These are phyloP conservation scores for Nepenthes gracilis DNA, from an alignment of 148 eudicot species.

Conservation along the genomic window DNA sequence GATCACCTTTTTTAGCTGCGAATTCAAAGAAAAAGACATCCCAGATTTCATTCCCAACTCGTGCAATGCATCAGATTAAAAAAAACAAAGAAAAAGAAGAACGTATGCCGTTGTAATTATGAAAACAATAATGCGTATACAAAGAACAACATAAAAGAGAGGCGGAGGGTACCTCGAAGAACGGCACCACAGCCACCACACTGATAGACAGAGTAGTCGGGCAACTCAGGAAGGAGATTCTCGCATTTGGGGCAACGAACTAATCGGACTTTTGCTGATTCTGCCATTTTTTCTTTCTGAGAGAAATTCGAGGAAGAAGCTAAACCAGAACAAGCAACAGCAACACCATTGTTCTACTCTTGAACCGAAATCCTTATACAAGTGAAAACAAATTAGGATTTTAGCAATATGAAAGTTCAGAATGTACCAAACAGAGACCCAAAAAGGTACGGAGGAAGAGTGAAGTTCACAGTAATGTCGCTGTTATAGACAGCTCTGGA, in stretches of 20 bases:
- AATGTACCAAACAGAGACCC: background rate
- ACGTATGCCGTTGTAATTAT: background rate
- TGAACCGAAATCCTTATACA: background rate
- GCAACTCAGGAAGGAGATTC: conserved; percentile 67
- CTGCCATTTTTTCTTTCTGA: conserved; percentile 33
- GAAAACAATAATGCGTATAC: no score
- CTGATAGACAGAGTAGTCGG: conserved; percentile 70
- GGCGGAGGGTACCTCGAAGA: conserved; percentile 45
- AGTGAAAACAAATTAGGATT: background rate
- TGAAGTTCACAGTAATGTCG: background rate
- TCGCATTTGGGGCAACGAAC: conserved; percentile 90
- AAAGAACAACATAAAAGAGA: background rate
- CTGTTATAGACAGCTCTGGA: background rate
- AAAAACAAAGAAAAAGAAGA: background rate
- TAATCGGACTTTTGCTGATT: conserved; percentile 40
- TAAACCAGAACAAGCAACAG: background rate
- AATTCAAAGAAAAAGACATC: conserved; percentile 4
- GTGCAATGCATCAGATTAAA: background rate
- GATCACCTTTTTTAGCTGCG: conserved; percentile 48
- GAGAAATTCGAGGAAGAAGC: background rate
- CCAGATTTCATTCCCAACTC: conserved; percentile 2
- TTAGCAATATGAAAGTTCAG: background rate
- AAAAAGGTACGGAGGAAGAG: background rate
- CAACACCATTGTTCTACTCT: background rate
- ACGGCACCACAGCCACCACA: conserved; percentile 97